Percentiles rank a stretch among this genome's conserved stretches.
Evolutionary conservation across 2,329 filamentous ascomycete species (phyloP).

Genomic region (Gliomastix tumulicola): DNA sequence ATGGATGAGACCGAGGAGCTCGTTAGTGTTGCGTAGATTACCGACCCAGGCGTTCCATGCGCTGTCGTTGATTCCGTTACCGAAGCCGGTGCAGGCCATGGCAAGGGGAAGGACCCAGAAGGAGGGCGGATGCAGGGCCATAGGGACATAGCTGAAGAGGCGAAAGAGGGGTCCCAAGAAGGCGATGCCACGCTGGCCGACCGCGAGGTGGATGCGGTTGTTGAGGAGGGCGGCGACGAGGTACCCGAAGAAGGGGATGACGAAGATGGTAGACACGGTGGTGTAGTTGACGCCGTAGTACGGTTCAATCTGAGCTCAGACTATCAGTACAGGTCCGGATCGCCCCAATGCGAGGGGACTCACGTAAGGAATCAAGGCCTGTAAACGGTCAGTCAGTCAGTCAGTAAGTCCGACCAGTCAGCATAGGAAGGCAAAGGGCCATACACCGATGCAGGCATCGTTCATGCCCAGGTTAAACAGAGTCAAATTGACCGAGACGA

Average conservation of each 20-base stretch:
- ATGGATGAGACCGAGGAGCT: constrained; percentile 67
- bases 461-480: constrained; percentile 63
- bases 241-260: constrained; percentile 61
- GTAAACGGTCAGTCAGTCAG: too few species aligned
- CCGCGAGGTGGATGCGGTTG: constrained; percentile 54
- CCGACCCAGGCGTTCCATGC: constrained; percentile 58
- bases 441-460: constrained; percentile 58
- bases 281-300: constrained; percentile 58
- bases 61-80: constrained; percentile 61
- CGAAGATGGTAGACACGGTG: constrained; percentile 58
- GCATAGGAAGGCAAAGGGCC: constrained; percentile 12
- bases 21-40: constrained; percentile 66
- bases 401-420: too few species aligned
- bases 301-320: constrained; percentile 39
- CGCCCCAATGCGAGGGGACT: constrained; percentile 10
- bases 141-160: constrained; percentile 56
- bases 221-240: constrained; percentile 56
- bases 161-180: constrained; percentile 57
- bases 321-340: too few species aligned
- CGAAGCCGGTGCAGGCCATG: constrained; percentile 46
- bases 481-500: constrained; percentile 50
- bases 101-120: constrained; percentile 31
- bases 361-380: constrained; percentile 42
- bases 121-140: constrained; percentile 51
- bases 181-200: constrained; percentile 67